phyloP scores from a whole-genome alignment of 495 filamentous ascomycete genomes.

The Tuber microsphaerosporum region DNA sequence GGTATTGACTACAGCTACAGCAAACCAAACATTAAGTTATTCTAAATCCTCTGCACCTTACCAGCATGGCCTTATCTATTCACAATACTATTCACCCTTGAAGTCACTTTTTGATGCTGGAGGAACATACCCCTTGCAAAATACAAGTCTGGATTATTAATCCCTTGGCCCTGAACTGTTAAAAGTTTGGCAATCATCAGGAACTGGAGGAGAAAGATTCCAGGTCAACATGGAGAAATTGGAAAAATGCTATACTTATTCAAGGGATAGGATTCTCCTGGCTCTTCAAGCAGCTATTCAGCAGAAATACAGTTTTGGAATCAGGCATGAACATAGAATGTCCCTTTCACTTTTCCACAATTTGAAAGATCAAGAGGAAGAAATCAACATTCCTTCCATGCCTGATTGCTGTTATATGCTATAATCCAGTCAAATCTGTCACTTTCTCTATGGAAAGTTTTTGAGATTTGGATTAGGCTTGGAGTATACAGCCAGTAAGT shows the following conservation, averaged over 20 bases:
- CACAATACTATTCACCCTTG: neutral
- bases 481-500: neutral
- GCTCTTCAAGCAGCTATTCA: neutral
- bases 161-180: too few species aligned
- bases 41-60: neutral
- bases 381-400: neutral
- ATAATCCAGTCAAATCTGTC: neutral
- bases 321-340: neutral
- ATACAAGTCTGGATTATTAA: too few species aligned
- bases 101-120: neutral
- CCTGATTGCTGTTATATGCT: neutral
- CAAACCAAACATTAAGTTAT: neutral
- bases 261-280: neutral
- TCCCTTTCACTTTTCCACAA: neutral
- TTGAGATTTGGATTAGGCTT: neutral
- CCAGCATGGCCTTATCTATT: neutral
- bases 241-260: neutral
- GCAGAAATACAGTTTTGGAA: neutral
- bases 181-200: too few species aligned
- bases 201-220: too few species aligned
- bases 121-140: too few species aligned
- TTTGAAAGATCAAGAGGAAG: neutral
- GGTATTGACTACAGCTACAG: neutral
- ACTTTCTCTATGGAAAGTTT: neutral
- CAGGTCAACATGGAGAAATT: neutral